Evolutionary conservation across 441 rosid species (phyloP).

Genomic region (Dalechampia spathulata): DNA sequence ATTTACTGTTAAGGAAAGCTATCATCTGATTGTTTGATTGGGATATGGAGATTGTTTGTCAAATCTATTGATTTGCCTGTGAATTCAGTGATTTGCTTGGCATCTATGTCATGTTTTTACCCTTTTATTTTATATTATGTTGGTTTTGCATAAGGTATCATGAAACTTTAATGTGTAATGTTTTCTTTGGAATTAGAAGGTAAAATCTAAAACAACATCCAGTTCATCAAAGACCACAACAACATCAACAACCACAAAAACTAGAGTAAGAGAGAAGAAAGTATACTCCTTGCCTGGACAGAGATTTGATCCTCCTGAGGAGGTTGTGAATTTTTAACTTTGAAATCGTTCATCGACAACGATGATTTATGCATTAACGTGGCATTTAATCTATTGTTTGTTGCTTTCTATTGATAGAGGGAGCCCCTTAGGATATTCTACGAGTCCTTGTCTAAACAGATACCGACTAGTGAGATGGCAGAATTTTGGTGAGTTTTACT

Average conservation of each 20-base stretch:
- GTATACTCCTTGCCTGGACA: slow-evolving; percentile 76
- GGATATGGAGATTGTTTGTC: slow-evolving; percentile 11
- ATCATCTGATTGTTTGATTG: slow-evolving; percentile 18
- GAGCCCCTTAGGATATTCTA: slow-evolving; percentile 92
- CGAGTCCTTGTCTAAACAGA: slow-evolving; percentile 77
- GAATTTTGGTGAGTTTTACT: slow-evolving; percentile 67
- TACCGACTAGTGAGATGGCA: slow-evolving; percentile 89
- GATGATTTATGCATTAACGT: slow-evolving; percentile 1
- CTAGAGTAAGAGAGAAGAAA: slow-evolving; percentile 75
- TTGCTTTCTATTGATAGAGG: slow-evolving; percentile 44
- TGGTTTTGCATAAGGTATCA: too few species aligned
- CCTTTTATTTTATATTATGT: too few species aligned
- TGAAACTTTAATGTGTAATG: too few species aligned
- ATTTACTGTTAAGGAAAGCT: too few species aligned
- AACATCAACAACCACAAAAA: slow-evolving; percentile 26
- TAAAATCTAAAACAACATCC: slow-evolving; percentile 32
- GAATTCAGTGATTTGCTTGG: slow-evolving; percentile 12
- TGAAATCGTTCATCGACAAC: background rate
- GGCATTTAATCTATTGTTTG: slow-evolving; percentile 9
- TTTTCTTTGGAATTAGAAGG: slow-evolving; percentile 27
- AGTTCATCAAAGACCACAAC: slow-evolving; percentile 45
- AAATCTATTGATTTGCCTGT: slow-evolving; percentile 9
- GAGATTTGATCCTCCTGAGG: slow-evolving; percentile 80
- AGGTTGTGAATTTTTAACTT: slow-evolving; percentile 41
- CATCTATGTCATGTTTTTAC: too few species aligned